Evolutionary conservation across 768 basidiomycete genomes (phyloP).

Genomic region (Macrolepiota dolichaula): DNA sequence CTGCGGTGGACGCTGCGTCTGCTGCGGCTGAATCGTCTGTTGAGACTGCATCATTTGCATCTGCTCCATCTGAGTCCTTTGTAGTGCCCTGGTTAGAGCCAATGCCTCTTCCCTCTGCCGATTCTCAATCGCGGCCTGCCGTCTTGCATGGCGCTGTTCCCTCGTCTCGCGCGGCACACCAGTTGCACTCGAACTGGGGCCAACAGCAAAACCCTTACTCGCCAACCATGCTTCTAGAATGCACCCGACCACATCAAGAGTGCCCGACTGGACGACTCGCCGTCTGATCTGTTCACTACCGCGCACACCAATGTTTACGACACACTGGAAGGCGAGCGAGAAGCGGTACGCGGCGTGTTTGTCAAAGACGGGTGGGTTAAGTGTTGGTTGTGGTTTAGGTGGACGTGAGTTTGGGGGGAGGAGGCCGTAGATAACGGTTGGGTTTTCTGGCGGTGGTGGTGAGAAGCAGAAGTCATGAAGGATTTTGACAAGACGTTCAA

Average conservation of each 20-base stretch:
- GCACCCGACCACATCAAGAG: slow-evolving; percentile 89
- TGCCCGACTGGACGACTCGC: slow-evolving; percentile 92
- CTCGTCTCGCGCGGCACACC: slow-evolving; percentile 72
- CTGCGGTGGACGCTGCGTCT: not conserved
- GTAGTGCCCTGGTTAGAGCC: slow-evolving; percentile 55
- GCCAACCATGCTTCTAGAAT: slow-evolving; percentile 93
- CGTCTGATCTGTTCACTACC: slow-evolving; percentile 91
- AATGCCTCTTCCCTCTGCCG: slow-evolving; percentile 60
- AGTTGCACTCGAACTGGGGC: slow-evolving; percentile 73
- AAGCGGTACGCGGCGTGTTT: slow-evolving; percentile 87
- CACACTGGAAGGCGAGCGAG: slow-evolving; percentile 91
- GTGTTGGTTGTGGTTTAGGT: slow-evolving; percentile 51
- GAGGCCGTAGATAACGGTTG: slow-evolving; percentile 74
- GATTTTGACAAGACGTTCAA: slow-evolving; percentile 92
- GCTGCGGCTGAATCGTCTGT: not conserved
- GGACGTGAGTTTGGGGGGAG: slow-evolving; percentile 59
- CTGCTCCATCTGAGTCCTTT: slow-evolving; percentile 38
- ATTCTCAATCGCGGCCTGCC: slow-evolving; percentile 52
- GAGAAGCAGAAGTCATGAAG: slow-evolving; percentile 84
- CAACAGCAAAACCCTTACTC: slow-evolving; percentile 83
- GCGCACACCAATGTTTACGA: slow-evolving; percentile 95
- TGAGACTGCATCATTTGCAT: slow-evolving; percentile 16
- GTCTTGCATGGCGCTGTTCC: slow-evolving; percentile 66
- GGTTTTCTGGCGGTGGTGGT: slow-evolving; percentile 80
- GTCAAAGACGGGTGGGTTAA: slow-evolving; percentile 70